Conservation (phyloP, 2,329 filamentous ascomycete genomes). For the Macrophomina phaseolina region DNA sequence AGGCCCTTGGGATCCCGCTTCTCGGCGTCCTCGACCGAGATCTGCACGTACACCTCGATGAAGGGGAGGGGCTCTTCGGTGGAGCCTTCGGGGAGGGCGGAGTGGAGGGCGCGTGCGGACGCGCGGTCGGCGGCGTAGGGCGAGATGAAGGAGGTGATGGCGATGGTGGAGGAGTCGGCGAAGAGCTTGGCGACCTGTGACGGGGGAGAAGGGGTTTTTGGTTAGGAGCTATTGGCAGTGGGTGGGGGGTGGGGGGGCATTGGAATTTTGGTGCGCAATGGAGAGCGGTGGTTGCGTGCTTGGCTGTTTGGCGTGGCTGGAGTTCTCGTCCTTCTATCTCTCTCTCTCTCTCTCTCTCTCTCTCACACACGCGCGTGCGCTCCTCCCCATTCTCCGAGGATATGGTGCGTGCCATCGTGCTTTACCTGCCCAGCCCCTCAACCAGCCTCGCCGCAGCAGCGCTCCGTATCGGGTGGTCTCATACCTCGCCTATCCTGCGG, state of each 20-base stretch:
- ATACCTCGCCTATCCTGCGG: slow-evolving; percentile 83
- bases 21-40: slow-evolving; percentile 90
- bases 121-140: slow-evolving; percentile 89
- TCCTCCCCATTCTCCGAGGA: not conserved
- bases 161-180: slow-evolving; percentile 84
- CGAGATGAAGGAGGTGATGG: slow-evolving; percentile 95
- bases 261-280: not conserved
- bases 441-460: not conserved
- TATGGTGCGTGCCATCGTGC: slow-evolving; percentile 2
- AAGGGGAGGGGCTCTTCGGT: slow-evolving; percentile 74
- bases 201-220: not conserved
- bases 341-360: too few relatives aligned
- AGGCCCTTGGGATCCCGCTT: slow-evolving; percentile 95
- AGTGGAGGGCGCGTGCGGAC: slow-evolving; percentile 81
- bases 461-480: not conserved
- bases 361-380: too few relatives aligned
- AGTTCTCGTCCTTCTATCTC: not conserved
- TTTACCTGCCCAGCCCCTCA: not conserved
- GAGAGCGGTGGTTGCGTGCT: not conserved
- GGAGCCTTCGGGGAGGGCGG: slow-evolving; percentile 56
- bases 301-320: not conserved
- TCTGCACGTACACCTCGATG: slow-evolving; percentile 91
- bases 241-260: not conserved
- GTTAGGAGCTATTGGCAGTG: not conserved
- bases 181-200: slow-evolving; percentile 88